Base-by-base conservation (phyloP, 2,329 filamentous ascomycete genomes). In the Cladophialophora exuberans region DNA sequence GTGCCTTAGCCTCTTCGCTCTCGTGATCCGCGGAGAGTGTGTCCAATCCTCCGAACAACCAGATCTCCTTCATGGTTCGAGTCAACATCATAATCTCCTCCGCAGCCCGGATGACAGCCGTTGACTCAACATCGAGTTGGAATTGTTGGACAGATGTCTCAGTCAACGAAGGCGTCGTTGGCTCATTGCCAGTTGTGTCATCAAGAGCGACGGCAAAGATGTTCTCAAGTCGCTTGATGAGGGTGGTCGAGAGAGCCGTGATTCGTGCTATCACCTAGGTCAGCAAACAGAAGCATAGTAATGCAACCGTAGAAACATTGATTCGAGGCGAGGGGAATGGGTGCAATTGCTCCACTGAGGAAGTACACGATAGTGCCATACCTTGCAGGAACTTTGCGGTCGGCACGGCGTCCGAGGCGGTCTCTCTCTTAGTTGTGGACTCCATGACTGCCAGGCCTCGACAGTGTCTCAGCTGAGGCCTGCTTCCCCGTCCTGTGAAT, bases 21-120 rank as follows among this genome's bases (percentile, higher is more conserved):
- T 72, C 71, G 11, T 73, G 57, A 44, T 59, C 58, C 28, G 68
- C 63, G 13, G 68, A 77, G 1, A 86, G 66, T 0, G 82, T 85
- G 53, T 85, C 78, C 38, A 87, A 73, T 54, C 82, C 81, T 2
- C 85, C 85, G 63, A 86, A 86, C 4, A 87, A 73, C 85, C 85
- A 87, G 18, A 83, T 75, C 65, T 87, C 84, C 66, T 87, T 86
- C 70, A 88, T 74, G 22, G 79, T 77, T 18, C 84, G 79, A 22
- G 82, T 84, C 11, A 87, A 68, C 10, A 78, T 77, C 54, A 85
- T 76, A 9, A 86, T 73, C 51, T 86, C 83, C 70, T 88, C 84
- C 11, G 81, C 79, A 1, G 82, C 79, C 53, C 81, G 80, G 59
- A 86, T 79, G 67, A 87, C 67, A 11, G 80, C 79, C 9, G 80